phyloP scores from a whole-genome alignment of 2,329 filamentous ascomycete species.

The Sphaerulina musiva region DNA sequence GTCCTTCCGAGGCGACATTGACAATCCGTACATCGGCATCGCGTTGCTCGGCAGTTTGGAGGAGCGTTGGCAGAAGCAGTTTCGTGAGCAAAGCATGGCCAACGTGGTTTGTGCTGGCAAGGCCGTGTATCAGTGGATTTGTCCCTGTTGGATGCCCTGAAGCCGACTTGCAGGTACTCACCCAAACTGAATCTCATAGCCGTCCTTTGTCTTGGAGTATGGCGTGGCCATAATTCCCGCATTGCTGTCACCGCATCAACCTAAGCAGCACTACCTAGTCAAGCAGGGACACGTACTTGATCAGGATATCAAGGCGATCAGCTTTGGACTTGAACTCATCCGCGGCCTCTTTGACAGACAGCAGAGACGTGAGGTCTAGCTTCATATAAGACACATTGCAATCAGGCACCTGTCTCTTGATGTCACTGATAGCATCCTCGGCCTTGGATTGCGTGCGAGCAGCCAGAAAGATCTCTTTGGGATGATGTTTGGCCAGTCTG shows the following conservation, averaged over 20 bases:
- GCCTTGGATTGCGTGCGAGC: slow-evolving; percentile 42
- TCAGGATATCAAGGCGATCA: slow-evolving; percentile 34
- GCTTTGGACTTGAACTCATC: slow-evolving; percentile 34
- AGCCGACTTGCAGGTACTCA: neutral
- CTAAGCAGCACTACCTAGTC: slow-evolving; percentile 22
- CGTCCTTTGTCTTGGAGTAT: slow-evolving; percentile 39
- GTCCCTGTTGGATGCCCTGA: neutral
- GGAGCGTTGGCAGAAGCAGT: slow-evolving; percentile 41
- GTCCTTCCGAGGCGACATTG: slow-evolving; percentile 37
- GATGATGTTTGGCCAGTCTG: slow-evolving; percentile 42
- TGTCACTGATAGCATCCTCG: slow-evolving; percentile 36
- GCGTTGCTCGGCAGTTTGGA: slow-evolving; percentile 34
- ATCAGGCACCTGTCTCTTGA: slow-evolving; percentile 34
- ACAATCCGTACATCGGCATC: slow-evolving; percentile 42
- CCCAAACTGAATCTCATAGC: slow-evolving; percentile 48
- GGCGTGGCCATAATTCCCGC: slow-evolving; percentile 38
- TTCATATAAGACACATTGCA: slow-evolving; percentile 41
- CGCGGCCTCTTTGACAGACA: slow-evolving; percentile 45
- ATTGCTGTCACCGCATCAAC: slow-evolving; percentile 23
- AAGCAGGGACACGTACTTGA: slow-evolving; percentile 19
- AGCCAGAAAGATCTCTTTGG: slow-evolving; percentile 43
- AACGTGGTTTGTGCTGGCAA: slow-evolving; percentile 41
- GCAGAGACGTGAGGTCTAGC: slow-evolving; percentile 48
- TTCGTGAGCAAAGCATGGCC: slow-evolving; percentile 46
- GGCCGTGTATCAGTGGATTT: neutral